Evolutionary conservation across 768 basidiomycete species (phyloP), one percentile per base, ranked within the genome.

Genomic region (Leccinum pellstonianum): DNA sequence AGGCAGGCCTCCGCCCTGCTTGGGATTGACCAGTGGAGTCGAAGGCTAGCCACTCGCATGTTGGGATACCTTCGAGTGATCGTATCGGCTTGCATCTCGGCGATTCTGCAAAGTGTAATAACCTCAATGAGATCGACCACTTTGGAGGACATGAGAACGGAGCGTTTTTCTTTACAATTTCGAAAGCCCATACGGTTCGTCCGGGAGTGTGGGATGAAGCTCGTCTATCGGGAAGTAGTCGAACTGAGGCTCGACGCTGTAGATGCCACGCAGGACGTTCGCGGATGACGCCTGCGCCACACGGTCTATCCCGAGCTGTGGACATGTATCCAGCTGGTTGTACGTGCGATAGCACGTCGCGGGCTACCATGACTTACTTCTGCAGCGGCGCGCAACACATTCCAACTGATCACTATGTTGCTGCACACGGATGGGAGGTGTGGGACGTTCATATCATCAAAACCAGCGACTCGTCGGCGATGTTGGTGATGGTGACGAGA

Each of bases 371-470:
- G 23, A 58, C 69, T 56, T 62, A 84, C 86, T 76, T 88, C 85
- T 53, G 85, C 86, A 56, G 83, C 83, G 5, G 85, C 85, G 17
- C 85, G 81, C 47, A 88, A 74, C 53, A 87, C 75, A 66, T 88
- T 88, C 84, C 86, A 88, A 15, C 85, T 85, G 46, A 86, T 77
- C n/a, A 86, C 80, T 10, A 87, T 86, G 65, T 88, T 88, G 53
- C 87, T 88, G 63, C 54, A 1, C n/a, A n/a, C 41, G 41, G 9
- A 9, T 8, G 17, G 38, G 17, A 25, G 25, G 25, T 25, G 25
- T 4, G 25, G 27, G 27, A 37, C 6, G 21, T 27, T 5, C 2
- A 33, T 52, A 48, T 23, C 17, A 43, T 5, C 33, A 5, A 3
- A 3, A 4, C 46, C 19, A 47, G 41, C 11, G 12, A n/a, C 25